These are phyloP conservation scores for Citrus inodora DNA, from an alignment of 345 rosid species.

Conservation along the genomic window DNA sequence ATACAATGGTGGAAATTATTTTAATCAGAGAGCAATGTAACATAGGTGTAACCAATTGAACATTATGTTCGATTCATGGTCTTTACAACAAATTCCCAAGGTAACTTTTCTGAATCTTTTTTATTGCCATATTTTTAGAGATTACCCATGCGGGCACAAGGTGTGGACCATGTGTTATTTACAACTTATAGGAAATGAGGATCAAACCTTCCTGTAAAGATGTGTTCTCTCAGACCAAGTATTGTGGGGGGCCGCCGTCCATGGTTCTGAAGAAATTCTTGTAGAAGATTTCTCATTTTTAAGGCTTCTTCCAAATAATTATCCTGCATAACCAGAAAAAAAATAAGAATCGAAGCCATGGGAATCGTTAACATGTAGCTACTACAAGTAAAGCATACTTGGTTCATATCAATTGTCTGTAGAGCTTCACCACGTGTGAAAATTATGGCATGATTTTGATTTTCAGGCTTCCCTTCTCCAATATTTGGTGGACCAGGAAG, in stretches of 20 bases:
- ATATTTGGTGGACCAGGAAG: slow-evolving; percentile 94
- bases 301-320: slow-evolving; percentile 90
- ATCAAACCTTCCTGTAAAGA: slow-evolving; percentile 91
- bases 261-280: slow-evolving; percentile 72
- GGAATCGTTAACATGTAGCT: slow-evolving; percentile 8
- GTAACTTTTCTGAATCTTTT: background rate
- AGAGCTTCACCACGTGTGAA: slow-evolving; percentile 98
- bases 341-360: slow-evolving; percentile 17
- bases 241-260: slow-evolving; percentile 81
- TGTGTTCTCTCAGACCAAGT: slow-evolving; percentile 90
- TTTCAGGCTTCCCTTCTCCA: slow-evolving; percentile 99
- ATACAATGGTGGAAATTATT: background rate
- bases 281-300: slow-evolving; percentile 94
- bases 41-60: background rate
- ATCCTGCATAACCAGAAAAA: slow-evolving; percentile 49
- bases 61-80: background rate
- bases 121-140: background rate
- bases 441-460: slow-evolving; percentile 87
- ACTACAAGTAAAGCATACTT: slow-evolving; percentile 40
- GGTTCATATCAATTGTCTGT: slow-evolving; percentile 97
- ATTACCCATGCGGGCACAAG: background rate
- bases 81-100: background rate
- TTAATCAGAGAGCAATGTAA: background rate
- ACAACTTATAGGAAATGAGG: background rate
- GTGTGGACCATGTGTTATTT: background rate